Base-by-base conservation (phyloP, 78 protist species). In the Dictyostelium firmibasis region DNA sequence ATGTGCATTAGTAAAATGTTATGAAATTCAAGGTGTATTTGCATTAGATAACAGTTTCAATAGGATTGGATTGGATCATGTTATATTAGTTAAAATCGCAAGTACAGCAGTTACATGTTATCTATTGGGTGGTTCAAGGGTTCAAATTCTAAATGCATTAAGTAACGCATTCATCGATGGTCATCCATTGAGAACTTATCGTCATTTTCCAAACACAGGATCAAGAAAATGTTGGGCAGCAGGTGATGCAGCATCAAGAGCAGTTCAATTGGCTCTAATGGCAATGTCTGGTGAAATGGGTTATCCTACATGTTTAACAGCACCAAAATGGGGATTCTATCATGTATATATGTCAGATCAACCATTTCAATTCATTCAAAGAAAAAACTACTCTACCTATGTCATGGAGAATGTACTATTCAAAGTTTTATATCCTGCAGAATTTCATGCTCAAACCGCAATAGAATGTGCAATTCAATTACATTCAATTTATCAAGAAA, bases 211-310 rank as follows among this genome's bases (percentile, higher is more conserved):
- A 29, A 95, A 95, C 18, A 91, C 96, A 11, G 97, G 97, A 3
- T 44, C 72, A n/a, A 83, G 97, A 38, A 95, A 95, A 76, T 62
- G 84, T n/a, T 95, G 97, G 97, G 97, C 97, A 8, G 97, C 97
- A 1, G 97, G 95, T 67, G 97, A 95, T 41, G 96, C 94, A 11
- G 50, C 94, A 3, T 57, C 88, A 31, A 57, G 97, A 18, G 97
- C 97, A 0, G 97, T 95, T 23, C 47, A 70, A 62, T 79, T 91
- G 2, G 43, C 96, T 23, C n/a, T 91, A 10, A 47, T 82, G 11
- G 2, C 91, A 36, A 62, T 95, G 76, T 72, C 67, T 41, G 97
- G 97, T 81, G 97, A 95, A 64, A 83, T 69, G 88, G 97, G 97
- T 16, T 95, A 95, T 20, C 97, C 97, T 0, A 43, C 97, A 0